Evolutionary conservation across 768 basidiomycete species (phyloP).

Genomic region (Panaeolus papilionaceus): DNA sequence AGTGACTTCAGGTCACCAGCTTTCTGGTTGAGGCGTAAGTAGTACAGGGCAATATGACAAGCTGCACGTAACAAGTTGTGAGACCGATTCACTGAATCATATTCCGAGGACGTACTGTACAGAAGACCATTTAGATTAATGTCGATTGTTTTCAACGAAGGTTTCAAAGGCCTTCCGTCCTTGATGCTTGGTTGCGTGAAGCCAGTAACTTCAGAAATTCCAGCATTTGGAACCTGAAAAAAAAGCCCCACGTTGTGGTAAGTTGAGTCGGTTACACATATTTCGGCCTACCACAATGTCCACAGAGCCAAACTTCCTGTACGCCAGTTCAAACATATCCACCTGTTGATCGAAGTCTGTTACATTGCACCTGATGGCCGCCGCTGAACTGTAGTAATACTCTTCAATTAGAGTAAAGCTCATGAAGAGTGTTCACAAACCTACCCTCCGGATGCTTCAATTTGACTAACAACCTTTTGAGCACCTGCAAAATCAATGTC

Average conservation of each 20-base stretch:
- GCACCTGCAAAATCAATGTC: constrained; percentile 51
- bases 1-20: constrained; percentile 52
- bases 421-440: constrained; percentile 22
- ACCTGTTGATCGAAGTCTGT: constrained; percentile 60
- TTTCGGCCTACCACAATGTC: constrained; percentile 54
- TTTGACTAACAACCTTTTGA: constrained; percentile 45
- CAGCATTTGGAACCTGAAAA: constrained; percentile 54
- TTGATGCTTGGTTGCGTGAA: constrained; percentile 38
- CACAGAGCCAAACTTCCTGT: constrained; percentile 51
- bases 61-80: constrained; percentile 35
- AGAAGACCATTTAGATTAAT: constrained; percentile 55
- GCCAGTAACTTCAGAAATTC: constrained; percentile 43
- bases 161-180: constrained; percentile 50
- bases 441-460: constrained; percentile 51
- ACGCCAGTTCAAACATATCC: constrained; percentile 55
- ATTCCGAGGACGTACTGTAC: constrained; percentile 45
- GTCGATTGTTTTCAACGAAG: constrained; percentile 48
- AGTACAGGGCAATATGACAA: constrained; percentile 55
- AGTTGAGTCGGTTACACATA: neutral
- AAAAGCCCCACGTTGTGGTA: neutral
- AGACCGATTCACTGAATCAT: neutral
- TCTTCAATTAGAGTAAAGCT: constrained; percentile 6
- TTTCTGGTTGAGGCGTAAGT: constrained; percentile 47
- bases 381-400: constrained; percentile 42
- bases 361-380: constrained; percentile 54